Percentiles rank a stretch among this genome's conserved stretches.
phyloP scores from a whole-genome alignment of 306 rosid genomes.

The Quillaja saponaria region DNA sequence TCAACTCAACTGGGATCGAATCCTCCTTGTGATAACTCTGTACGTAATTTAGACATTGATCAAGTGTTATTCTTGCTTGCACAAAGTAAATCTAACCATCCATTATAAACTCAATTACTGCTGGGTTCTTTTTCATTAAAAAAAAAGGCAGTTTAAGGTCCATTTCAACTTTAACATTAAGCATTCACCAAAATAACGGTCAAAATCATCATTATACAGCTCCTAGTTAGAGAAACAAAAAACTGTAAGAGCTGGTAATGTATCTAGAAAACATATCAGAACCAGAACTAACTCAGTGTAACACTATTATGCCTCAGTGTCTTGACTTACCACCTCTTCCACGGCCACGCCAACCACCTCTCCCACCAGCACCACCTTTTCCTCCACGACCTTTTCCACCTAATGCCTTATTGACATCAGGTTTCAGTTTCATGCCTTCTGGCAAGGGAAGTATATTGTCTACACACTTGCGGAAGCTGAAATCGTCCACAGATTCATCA shows the following conservation, averaged over 20 bases:
- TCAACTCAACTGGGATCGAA: too few relatives aligned
- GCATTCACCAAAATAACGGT: neutral
- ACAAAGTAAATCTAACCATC: too few relatives aligned
- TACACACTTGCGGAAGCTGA: constrained; percentile 90
- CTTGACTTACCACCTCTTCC: constrained; percentile 58
- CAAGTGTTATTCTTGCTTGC: too few relatives aligned
- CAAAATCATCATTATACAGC: constrained; percentile 20
- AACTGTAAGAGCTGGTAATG: constrained; percentile 16
- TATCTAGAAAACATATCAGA: constrained; percentile 7
- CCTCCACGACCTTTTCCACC: constrained; percentile 60
- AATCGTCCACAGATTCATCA: constrained; percentile 68
- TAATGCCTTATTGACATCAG: constrained; percentile 52
- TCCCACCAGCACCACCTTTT: constrained; percentile 49
- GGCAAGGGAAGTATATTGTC: constrained; percentile 81
- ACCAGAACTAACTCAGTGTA: constrained; percentile 8
- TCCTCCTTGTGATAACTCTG: too few relatives aligned
- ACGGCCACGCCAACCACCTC: constrained; percentile 62
- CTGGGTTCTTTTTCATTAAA: too few relatives aligned
- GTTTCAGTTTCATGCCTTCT: constrained; percentile 56
- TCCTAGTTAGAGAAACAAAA: neutral
- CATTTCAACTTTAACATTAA: too few relatives aligned
- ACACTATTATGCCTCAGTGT: constrained; percentile 39
- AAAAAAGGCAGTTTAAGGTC: too few relatives aligned
- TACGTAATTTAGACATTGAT: too few relatives aligned
- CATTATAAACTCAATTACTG: too few relatives aligned